Conservation (phyloP, 140 eudicot genomes). For the Ambrosia hybrid region DNA sequence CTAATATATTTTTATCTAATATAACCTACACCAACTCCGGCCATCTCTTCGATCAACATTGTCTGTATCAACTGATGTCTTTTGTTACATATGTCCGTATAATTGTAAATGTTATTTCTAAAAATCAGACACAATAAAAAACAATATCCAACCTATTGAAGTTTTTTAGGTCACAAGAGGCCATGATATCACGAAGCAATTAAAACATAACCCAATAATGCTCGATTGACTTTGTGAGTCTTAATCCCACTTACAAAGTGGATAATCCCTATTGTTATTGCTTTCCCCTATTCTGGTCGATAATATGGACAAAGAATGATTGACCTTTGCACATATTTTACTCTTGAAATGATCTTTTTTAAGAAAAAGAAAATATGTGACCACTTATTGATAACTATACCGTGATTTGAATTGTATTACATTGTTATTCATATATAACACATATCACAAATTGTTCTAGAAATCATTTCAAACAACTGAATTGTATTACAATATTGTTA, state of each 20-base stretch:
- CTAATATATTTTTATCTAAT: too few species aligned
- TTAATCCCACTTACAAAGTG: slow-evolving; percentile 56
- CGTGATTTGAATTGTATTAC: background rate
- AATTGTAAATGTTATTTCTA: background rate
- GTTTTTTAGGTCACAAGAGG: slow-evolving; percentile 1
- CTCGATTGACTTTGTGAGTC: slow-evolving; percentile 50
- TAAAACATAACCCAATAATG: slow-evolving; percentile 44
- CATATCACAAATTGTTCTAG: background rate
- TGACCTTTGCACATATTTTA: slow-evolving; percentile 12
- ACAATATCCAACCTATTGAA: background rate
- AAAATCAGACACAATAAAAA: background rate
- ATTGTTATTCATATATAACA: background rate
- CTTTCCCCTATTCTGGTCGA: slow-evolving; percentile 30
- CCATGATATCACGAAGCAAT: slow-evolving; percentile 34
- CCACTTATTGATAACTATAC: background rate
- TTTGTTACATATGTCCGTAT: background rate
- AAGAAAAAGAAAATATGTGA: background rate
- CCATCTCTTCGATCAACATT: too few species aligned
- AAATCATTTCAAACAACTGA: background rate
- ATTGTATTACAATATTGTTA: background rate
- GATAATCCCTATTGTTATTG: slow-evolving; percentile 43
- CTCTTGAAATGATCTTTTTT: background rate
- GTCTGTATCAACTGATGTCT: background rate
- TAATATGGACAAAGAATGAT: slow-evolving; percentile 38
- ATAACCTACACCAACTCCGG: too few species aligned